Conservation (phyloP, 805 yeast species). For the Yarrowia deformans region DNA sequence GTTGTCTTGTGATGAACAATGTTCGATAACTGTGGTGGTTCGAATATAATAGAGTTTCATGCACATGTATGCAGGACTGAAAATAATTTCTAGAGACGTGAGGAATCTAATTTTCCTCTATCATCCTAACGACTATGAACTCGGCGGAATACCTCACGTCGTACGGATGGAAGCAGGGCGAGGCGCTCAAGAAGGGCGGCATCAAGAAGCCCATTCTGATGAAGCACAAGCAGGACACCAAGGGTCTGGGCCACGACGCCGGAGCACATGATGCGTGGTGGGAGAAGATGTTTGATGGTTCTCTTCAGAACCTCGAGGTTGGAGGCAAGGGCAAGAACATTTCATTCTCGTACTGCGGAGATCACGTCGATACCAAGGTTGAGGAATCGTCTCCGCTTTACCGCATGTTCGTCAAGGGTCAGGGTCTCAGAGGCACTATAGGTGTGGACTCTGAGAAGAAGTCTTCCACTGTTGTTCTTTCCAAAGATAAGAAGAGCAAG, state of each 20-base stretch:
- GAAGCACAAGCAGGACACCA: slow-evolving; percentile 86
- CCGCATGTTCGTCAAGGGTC: slow-evolving; percentile 86
- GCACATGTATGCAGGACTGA: slow-evolving; percentile 12
- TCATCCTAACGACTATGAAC: slow-evolving; percentile 60
- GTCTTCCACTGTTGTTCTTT: slow-evolving; percentile 27
- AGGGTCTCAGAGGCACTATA: slow-evolving; percentile 77
- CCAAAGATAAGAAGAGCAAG: slow-evolving; percentile 43
- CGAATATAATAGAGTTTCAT: slow-evolving; percentile 3
- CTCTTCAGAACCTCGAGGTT: slow-evolving; percentile 77
- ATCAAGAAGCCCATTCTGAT: slow-evolving; percentile 85
- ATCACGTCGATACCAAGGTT: slow-evolving; percentile 55
- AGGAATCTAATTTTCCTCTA: neutral
- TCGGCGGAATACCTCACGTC: slow-evolving; percentile 73
- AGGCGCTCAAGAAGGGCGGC: slow-evolving; percentile 81
- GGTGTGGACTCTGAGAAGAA: slow-evolving; percentile 37
- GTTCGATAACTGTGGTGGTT: neutral
- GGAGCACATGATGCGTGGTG: slow-evolving; percentile 93
- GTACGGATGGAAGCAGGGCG: slow-evolving; percentile 93
- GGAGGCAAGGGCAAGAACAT: slow-evolving; percentile 51
- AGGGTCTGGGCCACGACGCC: slow-evolving; percentile 82
- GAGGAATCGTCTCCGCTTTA: slow-evolving; percentile 75
- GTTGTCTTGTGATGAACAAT: neutral
- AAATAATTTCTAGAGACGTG: slow-evolving; percentile 24
- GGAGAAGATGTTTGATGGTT: slow-evolving; percentile 95
- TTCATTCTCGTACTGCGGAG: slow-evolving; percentile 62